Conservation (phyloP, 768 basidiomycete species). For the Trametes punicea region DNA sequence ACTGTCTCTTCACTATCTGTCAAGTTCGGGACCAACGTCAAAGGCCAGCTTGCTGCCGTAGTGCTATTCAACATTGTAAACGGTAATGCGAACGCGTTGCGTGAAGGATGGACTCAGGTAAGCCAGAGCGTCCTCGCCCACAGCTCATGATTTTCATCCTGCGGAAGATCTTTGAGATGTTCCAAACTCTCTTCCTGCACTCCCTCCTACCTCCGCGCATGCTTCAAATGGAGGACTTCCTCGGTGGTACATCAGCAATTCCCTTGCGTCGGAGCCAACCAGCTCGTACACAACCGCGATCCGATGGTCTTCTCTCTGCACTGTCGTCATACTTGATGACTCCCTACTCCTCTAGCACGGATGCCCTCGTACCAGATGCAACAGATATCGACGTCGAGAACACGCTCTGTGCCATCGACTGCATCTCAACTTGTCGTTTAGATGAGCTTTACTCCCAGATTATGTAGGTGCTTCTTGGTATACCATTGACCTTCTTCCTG, state of each 20-base stretch:
- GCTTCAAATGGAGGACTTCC: slow-evolving; percentile 97
- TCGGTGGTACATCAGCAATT: slow-evolving; percentile 91
- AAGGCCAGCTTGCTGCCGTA: slow-evolving; percentile 93
- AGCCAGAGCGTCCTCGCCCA: slow-evolving; percentile 2
- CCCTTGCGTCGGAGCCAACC: slow-evolving; percentile 79
- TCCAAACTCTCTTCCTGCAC: slow-evolving; percentile 92
- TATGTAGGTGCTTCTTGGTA: slow-evolving; percentile 53
- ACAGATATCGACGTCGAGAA: slow-evolving; percentile 91
- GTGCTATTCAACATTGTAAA: slow-evolving; percentile 98
- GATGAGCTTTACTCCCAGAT: slow-evolving; percentile 95
- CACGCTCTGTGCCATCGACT: slow-evolving; percentile 93
- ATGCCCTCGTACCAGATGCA: slow-evolving; percentile 80
- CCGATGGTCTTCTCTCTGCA: slow-evolving; percentile 90
- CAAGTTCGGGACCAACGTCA: slow-evolving; percentile 92
- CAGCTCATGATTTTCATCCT: background rate
- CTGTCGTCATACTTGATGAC: slow-evolving; percentile 96
- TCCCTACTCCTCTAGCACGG: slow-evolving; percentile 75
- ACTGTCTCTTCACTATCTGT: slow-evolving; percentile 92
- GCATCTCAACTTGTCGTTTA: slow-evolving; percentile 87
- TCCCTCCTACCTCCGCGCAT: slow-evolving; percentile 86
- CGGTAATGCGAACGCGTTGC: slow-evolving; percentile 88
- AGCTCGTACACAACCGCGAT: slow-evolving; percentile 55
- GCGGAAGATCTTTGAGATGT: slow-evolving; percentile 92
- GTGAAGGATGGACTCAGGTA: slow-evolving; percentile 95
- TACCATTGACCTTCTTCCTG: background rate